Conservation (phyloP, 306 rosid genomes). For the Acacia acuminata region DNA sequence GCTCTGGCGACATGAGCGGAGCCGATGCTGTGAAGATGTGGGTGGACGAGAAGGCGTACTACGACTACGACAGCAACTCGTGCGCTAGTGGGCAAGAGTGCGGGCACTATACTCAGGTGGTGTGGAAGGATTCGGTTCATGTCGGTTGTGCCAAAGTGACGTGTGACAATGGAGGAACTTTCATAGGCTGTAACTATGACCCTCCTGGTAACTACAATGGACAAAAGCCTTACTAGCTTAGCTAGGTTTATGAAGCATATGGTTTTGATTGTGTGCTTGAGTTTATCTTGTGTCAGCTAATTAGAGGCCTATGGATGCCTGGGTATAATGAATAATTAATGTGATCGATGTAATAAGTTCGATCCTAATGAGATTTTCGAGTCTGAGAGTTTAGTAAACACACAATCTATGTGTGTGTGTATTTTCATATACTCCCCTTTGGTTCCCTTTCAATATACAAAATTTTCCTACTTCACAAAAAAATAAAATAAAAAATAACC, state of each 20-base stretch:
- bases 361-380: not conserved
- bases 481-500: not conserved
- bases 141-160: conserved; percentile 53
- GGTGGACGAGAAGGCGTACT: conserved; percentile 43
- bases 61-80: conserved; percentile 38
- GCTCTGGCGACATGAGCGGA: conserved; percentile 28
- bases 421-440: not conserved
- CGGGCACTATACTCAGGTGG: conserved; percentile 57
- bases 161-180: conserved; percentile 52
- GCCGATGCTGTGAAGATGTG: conserved; percentile 42
- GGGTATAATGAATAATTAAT: not conserved
- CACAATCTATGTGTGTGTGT: too few relatives aligned
- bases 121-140: conserved; percentile 44
- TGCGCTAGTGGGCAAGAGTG: conserved; percentile 41
- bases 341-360: not conserved
- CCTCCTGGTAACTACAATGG: conserved; percentile 50
- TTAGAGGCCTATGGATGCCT: not conserved
- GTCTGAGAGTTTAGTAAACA: not conserved
- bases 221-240: conserved; percentile 39
- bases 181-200: conserved; percentile 60
- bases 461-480: not conserved
- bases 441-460: too few relatives aligned
- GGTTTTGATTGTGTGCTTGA: too few relatives aligned
- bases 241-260: not conserved
- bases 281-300: too few relatives aligned